A percentile compares a stretch with the other conserved stretches of the same genome.
Conservation (phyloP, 1,139 yeast genomes). For the Chernovozyma aurita region DNA sequence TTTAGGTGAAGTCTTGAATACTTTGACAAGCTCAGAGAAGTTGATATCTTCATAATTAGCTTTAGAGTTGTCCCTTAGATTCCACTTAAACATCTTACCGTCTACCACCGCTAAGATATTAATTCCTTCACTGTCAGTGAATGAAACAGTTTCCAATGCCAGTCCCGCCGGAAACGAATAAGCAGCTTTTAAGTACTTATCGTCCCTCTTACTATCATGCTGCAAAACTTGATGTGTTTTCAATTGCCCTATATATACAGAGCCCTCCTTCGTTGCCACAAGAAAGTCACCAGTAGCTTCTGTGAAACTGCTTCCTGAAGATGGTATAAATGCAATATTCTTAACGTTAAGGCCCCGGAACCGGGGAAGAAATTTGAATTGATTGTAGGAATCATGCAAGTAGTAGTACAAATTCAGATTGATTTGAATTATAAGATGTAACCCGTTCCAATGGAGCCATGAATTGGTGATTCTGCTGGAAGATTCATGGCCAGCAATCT, state of each 20-base stretch:
- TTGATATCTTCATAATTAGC: no score
- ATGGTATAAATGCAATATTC: conserved; percentile 19
- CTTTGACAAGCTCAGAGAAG: background rate
- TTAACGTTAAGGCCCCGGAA: conserved; percentile 26
- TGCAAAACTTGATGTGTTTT: conserved; percentile 21
- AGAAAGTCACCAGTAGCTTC: conserved; percentile 25
- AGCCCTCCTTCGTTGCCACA: conserved; percentile 26
- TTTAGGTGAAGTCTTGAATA: background rate
- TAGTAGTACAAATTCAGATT: conserved; percentile 24
- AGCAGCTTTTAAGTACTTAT: conserved; percentile 29
- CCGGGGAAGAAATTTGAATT: conserved; percentile 30
- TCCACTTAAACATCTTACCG: conserved; percentile 3
- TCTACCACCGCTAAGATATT: conserved; percentile 1
- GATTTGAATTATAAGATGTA: conserved; percentile 29
- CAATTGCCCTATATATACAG: conserved; percentile 23
- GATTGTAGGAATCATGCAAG: conserved; percentile 26
- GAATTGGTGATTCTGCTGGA: conserved; percentile 21
- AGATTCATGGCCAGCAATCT: conserved; percentile 8
- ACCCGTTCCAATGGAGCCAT: conserved; percentile 41
- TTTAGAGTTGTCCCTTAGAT: no score
- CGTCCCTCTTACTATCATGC: conserved; percentile 33
- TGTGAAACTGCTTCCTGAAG: background rate
- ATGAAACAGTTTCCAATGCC: background rate
- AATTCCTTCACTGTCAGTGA: background rate
- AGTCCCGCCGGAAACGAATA: conserved; percentile 11